A percentile compares a stretch with the other conserved stretches of the same genome.
These are phyloP conservation scores for Gnaphalium uliginosum DNA, from an alignment of 129 eudicot genomes.

Conservation along the genomic window DNA sequence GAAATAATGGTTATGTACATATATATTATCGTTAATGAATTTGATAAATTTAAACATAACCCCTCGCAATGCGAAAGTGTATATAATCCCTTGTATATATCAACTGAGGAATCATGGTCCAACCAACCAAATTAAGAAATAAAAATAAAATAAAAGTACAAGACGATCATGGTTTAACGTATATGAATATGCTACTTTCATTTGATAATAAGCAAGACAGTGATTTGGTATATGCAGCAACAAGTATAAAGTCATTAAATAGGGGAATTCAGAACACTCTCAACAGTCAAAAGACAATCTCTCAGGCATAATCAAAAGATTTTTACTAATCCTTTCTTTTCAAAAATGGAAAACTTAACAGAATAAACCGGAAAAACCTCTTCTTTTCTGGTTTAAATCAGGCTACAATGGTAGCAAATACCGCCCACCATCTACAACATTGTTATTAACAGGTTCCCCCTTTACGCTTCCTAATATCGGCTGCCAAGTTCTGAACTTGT, in stretches of 20 bases:
- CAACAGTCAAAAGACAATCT: too few species aligned
- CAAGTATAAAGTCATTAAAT: too few species aligned
- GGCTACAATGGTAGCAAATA: conserved; percentile 39
- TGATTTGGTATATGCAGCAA: not conserved
- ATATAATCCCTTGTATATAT: too few species aligned
- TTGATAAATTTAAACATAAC: too few species aligned
- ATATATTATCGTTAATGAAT: too few species aligned
- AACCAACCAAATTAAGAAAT: not conserved
- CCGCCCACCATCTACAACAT: conserved; percentile 32
- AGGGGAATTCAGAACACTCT: too few species aligned
- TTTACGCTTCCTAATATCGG: conserved; percentile 60
- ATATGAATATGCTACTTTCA: too few species aligned
- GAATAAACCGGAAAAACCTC: conserved; percentile 27
- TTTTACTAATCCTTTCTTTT: not conserved
- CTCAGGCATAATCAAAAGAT: not conserved
- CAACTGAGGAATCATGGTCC: not conserved
- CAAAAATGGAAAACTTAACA: not conserved
- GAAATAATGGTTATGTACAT: too few species aligned
- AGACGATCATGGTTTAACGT: too few species aligned
- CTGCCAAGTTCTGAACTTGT: conserved; percentile 37
- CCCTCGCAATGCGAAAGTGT: too few species aligned
- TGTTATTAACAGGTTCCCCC: conserved; percentile 14
- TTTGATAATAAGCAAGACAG: not conserved
- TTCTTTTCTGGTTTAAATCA: conserved; percentile 46
- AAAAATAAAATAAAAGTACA: too few species aligned